phyloP scores from a whole-genome alignment of 2,329 filamentous ascomycete genomes.

The Fusarium kyushuense region DNA sequence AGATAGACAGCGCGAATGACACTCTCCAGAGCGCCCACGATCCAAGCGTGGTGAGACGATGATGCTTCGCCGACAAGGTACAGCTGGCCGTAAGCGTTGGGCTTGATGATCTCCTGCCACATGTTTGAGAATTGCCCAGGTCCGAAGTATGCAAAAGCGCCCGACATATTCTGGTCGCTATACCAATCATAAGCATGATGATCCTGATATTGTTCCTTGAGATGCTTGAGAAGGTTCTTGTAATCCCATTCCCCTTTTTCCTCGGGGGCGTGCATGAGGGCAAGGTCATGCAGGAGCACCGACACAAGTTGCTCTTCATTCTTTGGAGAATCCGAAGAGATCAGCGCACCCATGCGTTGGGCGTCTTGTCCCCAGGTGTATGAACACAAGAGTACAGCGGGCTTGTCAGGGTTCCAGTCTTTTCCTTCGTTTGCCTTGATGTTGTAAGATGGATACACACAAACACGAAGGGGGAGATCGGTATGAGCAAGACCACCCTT shows the following conservation, averaged over 20 bases:
- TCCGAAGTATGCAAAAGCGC: conserved; percentile 42
- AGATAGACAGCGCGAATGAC: conserved; percentile 34
- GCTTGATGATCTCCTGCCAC: conserved; percentile 44
- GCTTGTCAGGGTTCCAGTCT: conserved; percentile 7
- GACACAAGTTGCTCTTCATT: neutral
- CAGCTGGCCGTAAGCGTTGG: conserved; percentile 39
- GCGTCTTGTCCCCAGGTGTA: conserved; percentile 44
- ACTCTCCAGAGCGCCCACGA: conserved; percentile 40
- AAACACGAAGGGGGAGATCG: conserved; percentile 50
- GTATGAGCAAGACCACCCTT: conserved; percentile 32
- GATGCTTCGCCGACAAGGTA: conserved; percentile 41
- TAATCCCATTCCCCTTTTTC: neutral
- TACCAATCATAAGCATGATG: conserved; percentile 44
- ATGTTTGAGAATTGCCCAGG: conserved; percentile 41
- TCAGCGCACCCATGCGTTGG: conserved; percentile 30
- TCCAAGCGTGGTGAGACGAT: conserved; percentile 40
- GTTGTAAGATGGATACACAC: conserved; percentile 52
- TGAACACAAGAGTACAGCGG: conserved; percentile 36
- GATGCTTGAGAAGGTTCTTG: neutral
- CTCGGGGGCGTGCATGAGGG: neutral
- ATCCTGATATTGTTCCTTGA: conserved; percentile 18
- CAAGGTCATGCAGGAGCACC: neutral
- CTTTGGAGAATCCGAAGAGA: conserved; percentile 4
- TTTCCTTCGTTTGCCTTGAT: conserved; percentile 11
- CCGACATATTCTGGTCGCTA: conserved; percentile 40